Evolutionary conservation across 2,329 filamentous ascomycete species (phyloP).

Genomic region (Karstenula rhodostoma): DNA sequence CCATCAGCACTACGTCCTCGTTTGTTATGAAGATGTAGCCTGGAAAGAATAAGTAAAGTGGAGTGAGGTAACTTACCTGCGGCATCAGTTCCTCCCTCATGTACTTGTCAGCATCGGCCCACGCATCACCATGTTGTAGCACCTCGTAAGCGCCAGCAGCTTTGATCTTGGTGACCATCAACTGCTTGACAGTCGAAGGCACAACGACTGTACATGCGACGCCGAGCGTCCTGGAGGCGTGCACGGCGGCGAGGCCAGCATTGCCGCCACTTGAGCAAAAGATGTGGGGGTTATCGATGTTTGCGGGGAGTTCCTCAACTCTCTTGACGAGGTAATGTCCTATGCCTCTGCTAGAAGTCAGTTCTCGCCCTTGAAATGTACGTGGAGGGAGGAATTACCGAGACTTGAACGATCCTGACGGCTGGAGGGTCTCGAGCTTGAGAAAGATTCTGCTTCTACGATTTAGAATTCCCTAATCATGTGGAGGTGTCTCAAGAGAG

Average conservation of each 20-base stretch:
- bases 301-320: slow-evolving; percentile 49
- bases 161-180: slow-evolving; percentile 76
- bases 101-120: slow-evolving; percentile 74
- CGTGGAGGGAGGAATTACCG: slow-evolving; percentile 33
- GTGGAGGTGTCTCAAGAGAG: background rate
- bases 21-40: too few relatives aligned
- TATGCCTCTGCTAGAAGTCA: slow-evolving; percentile 60
- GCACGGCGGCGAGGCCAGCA: slow-evolving; percentile 82
- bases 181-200: slow-evolving; percentile 68
- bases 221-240: slow-evolving; percentile 70
- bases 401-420: slow-evolving; percentile 87
- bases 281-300: slow-evolving; percentile 65
- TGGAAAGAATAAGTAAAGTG: background rate
- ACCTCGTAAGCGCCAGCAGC: slow-evolving; percentile 73
- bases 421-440: slow-evolving; percentile 86
- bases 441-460: slow-evolving; percentile 75
- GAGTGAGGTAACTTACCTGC: slow-evolving; percentile 26
- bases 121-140: slow-evolving; percentile 71
- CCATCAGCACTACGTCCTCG: background rate
- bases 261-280: slow-evolving; percentile 85
- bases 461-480: slow-evolving; percentile 48
- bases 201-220: slow-evolving; percentile 79
- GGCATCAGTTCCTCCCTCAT: slow-evolving; percentile 67
- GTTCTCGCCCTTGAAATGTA: slow-evolving; percentile 6
- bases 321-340: slow-evolving; percentile 72